phyloP scores from a whole-genome alignment of 257 asterid species.

The Solanum boliviense region DNA sequence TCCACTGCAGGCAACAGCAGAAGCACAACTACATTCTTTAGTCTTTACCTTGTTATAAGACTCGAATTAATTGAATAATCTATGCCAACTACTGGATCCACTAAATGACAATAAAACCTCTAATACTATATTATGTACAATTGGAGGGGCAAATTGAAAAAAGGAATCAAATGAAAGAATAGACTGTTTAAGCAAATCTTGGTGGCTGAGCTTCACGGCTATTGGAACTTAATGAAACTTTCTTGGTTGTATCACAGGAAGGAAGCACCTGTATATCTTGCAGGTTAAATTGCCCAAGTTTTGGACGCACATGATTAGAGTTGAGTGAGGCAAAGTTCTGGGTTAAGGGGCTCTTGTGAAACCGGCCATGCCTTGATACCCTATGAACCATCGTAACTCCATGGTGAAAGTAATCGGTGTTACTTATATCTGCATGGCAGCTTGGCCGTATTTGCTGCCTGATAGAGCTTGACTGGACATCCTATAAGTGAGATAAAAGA shows the following conservation, averaged over 20 bases:
- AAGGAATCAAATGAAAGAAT: neutral
- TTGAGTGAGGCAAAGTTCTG: slow-evolving; percentile 12
- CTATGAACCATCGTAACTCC: slow-evolving; percentile 13
- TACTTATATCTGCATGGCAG: slow-evolving; percentile 14
- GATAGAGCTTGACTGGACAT: slow-evolving; percentile 20
- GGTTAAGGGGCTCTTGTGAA: slow-evolving; percentile 9
- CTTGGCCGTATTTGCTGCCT: slow-evolving; percentile 21
- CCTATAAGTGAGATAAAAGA: slow-evolving; percentile 19
- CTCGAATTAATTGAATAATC: neutral
- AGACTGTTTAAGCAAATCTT: slow-evolving; percentile 5
- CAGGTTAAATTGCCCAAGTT: slow-evolving; percentile 8
- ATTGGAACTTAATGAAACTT: slow-evolving; percentile 9
- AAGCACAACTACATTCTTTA: neutral
- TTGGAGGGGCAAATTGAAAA: slow-evolving; percentile 5
- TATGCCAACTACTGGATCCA: neutral
- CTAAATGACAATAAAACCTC: neutral
- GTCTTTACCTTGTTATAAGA: neutral
- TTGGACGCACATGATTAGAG: slow-evolving; percentile 15
- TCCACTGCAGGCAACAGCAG: neutral
- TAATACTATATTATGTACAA: slow-evolving; percentile 22
- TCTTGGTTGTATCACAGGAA: slow-evolving; percentile 8
- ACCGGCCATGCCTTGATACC: slow-evolving; percentile 9
- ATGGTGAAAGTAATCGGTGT: slow-evolving; percentile 21
- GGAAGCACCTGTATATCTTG: slow-evolving; percentile 11
- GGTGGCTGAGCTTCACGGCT: slow-evolving; percentile 8